Base-by-base conservation (phyloP, 352 stramenopile species). In the Pythium rhizo-oryzae region DNA sequence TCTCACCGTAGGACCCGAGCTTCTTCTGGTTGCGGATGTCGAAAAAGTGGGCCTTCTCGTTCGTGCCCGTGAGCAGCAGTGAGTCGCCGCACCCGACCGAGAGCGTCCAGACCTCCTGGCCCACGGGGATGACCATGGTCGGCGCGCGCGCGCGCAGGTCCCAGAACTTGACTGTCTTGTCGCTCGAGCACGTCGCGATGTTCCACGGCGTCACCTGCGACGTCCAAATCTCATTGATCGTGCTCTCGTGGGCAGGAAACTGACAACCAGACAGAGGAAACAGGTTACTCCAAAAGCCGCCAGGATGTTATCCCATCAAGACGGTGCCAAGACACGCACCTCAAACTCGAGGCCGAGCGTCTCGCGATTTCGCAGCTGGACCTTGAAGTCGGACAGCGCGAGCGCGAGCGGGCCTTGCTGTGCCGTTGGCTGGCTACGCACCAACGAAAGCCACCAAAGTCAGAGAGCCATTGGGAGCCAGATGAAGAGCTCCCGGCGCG, bases 151-250 rank as follows among this genome's bases (percentile, higher is more conserved):
- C 70, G 11, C 88, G 83, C 33, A 91, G 74, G 49, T 96, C 89
- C 89, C 89, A 96, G 52, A 96, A 80, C 67, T 96, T 94, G 59
- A 94, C 85, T 15, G 77, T 87, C 69, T 93, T 76, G 66, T 96
- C 89, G 50, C 84, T 96, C 21, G 89, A 96, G 72, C 87, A 92
- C 58, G 85, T 93, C 28, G 87, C 84, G 47, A 96, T 65, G 53
- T 84, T 87, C 70, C 76, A 86, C 2, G 87, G 84, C 37, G 81
- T 80, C 11, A 76, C 64, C 23, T 79, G 70, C 7, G 86, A 95
- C 19, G 88, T 81, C 80, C 84, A 93, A 49, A 96, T 74, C 68
- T 95, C 89, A 52, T 94, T 79, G 69, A 96, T 92, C 16, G 84
- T 87, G 69, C 73, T 87, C 43, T 86, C 83, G 68, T 96, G 89